Evolutionary conservation across 768 basidiomycete species (phyloP), one percentile per base, ranked within the genome.

Genomic region (Russula emetica): DNA sequence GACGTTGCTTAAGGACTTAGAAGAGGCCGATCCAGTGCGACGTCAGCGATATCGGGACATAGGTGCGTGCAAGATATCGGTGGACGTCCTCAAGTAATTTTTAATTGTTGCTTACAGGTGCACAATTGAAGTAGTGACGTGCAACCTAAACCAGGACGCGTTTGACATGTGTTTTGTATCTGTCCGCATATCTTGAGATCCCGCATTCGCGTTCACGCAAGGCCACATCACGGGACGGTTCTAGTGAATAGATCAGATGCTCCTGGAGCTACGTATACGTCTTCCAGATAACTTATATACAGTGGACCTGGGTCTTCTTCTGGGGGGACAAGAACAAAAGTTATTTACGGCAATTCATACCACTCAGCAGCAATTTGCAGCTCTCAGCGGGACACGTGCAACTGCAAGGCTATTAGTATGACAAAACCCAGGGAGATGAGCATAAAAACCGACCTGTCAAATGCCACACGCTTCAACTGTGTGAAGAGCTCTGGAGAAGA

Each of bases 21-120:
- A 80, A 65, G 72, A 72, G 42, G 74, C 93, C 8, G 95, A 98
- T 76, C 80, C 83, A 5, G 76, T 79, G 67, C 79, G 95, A 62
- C 77, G 75, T 60, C 77, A 76, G 59, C 80, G 94, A 70, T 97
- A 98, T 73, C 72, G 77, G 63, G 87, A 88, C 38, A 74, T 91
- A 55, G 78, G 88, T 83, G 62, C 70, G 82, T 72, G 34, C 20
- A 24, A 24, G 22, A 13, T 18, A 24, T 51, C 45, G 20, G 20
- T 47, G 57, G 28, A 50, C 22, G 26, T 26, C 5, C 32, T 5
- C 10, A 3, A 18, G 11, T n/a, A 40, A 44, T 22, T 18, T 18
- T 60, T n/a, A 26, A 49, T 26, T 6, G 38, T 52, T 42, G 4
- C 10, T 51, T 22, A 44, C 30, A 57, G 57, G 60, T 32, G 60